These are phyloP conservation scores for Anaeromyces robustus DNA, from an alignment of 192 early-diverging fungal genomes.

Conservation along the genomic window DNA sequence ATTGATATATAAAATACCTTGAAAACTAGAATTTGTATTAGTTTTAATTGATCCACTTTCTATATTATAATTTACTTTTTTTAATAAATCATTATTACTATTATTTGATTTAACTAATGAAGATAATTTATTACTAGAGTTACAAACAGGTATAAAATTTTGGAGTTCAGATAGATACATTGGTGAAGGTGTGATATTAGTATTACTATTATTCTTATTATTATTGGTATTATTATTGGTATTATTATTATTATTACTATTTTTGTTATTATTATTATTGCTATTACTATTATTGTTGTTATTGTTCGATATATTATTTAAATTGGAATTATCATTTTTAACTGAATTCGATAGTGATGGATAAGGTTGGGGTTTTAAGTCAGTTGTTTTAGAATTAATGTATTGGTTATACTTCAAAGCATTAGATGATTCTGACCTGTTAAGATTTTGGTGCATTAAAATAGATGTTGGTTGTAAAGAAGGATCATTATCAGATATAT, in stretches of 20 bases:
- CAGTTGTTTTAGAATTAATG: background rate
- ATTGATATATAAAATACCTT: too few relatives aligned
- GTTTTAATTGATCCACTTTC: background rate
- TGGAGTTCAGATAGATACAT: background rate
- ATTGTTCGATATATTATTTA: too few relatives aligned
- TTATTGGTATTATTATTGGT: too few relatives aligned
- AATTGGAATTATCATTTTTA: background rate
- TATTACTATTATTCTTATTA: background rate
- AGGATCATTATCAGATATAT: background rate
- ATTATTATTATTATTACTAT: background rate
- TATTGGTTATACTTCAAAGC: background rate
- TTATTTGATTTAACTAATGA: background rate
- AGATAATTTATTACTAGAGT: background rate
- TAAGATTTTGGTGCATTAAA: too few relatives aligned
- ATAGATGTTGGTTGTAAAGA: background rate
- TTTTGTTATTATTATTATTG: background rate
- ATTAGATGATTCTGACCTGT: too few relatives aligned
- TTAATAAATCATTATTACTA: background rate
- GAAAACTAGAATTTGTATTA: background rate
- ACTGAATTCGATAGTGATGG: background rate
- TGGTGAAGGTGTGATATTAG: background rate
- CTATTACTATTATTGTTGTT: too few relatives aligned
- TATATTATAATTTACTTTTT: background rate
- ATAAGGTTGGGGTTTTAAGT: background rate
- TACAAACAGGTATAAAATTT: background rate